Evolutionary conservation across 164 flowering plant species (phyloP).

Genomic region (Liriodendron chinense): DNA sequence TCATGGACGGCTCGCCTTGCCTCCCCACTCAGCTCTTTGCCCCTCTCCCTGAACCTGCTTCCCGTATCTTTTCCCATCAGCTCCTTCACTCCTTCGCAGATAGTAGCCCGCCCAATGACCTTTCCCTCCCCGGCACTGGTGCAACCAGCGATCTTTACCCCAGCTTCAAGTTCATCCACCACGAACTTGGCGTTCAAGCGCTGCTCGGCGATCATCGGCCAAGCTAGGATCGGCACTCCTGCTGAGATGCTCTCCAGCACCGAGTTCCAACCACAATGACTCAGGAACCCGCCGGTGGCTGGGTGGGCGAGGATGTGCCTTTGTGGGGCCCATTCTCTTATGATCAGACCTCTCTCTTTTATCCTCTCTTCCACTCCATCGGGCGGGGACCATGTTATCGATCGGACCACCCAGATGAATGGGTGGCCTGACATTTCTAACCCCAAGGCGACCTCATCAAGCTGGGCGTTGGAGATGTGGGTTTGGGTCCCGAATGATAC

Average conservation of each 20-base stretch:
- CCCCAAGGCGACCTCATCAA: slow-evolving; percentile 2
- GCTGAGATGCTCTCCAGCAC: slow-evolving; percentile 29
- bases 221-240: slow-evolving; percentile 37
- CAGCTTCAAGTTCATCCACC: slow-evolving; percentile 27
- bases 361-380: slow-evolving; percentile 9
- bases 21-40: slow-evolving; percentile 9
- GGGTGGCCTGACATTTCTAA: slow-evolving; percentile 5
- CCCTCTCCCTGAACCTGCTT: slow-evolving; percentile 12
- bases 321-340: slow-evolving; percentile 36
- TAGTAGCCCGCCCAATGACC: slow-evolving; percentile 2
- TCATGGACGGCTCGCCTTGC: slow-evolving; percentile 18
- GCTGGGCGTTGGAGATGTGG: background rate
- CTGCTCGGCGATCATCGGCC: slow-evolving; percentile 45
- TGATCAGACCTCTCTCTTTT: slow-evolving; percentile 25
- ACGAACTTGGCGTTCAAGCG: slow-evolving; percentile 32
- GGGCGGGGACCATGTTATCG: slow-evolving; percentile 5
- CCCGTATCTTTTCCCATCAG: slow-evolving; percentile 25
- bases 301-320: slow-evolving; percentile 21
- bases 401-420: slow-evolving; percentile 5
- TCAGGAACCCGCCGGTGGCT: slow-evolving; percentile 35
- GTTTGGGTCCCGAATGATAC: slow-evolving; percentile 31
- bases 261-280: slow-evolving; percentile 52
- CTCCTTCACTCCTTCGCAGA: slow-evolving; percentile 20
- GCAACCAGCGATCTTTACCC: slow-evolving; percentile 7
- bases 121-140: background rate